These are phyloP conservation scores for Kluyveromyces lactis DNA, from an alignment of 805 yeast genomes.

Conservation along the genomic window DNA sequence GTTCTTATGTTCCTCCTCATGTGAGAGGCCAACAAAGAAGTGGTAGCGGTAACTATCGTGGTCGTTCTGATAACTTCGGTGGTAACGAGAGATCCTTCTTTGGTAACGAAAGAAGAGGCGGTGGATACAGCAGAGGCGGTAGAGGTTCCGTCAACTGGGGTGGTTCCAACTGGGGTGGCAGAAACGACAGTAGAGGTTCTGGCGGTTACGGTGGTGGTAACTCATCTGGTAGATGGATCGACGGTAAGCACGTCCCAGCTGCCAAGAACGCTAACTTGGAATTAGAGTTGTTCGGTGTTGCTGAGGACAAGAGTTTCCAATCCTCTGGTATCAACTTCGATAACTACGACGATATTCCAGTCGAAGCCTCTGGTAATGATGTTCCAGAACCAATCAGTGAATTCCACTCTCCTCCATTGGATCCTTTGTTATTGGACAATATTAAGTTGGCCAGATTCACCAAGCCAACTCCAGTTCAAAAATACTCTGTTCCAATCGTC, in stretches of 20 bases:
- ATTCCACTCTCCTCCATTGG: conserved; percentile 90
- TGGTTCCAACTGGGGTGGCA: conserved; percentile 31
- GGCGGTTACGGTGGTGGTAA: conserved; percentile 28
- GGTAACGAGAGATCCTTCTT: conserved; percentile 24
- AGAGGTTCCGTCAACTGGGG: conserved; percentile 32
- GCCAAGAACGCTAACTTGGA: conserved; percentile 62
- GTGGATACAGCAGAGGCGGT: conserved; percentile 26
- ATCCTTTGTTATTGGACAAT: conserved; percentile 75
- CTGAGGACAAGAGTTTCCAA: conserved; percentile 56
- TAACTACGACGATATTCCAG: conserved; percentile 97
- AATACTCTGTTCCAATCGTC: conserved; percentile 87
- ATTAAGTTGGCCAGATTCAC: conserved; percentile 82
- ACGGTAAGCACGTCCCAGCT: conserved; percentile 85
- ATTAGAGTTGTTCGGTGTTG: conserved; percentile 77
- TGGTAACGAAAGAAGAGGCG: conserved; percentile 29
- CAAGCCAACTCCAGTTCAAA: conserved; percentile 94
- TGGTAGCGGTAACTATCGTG: conserved; percentile 5
- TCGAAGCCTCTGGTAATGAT: conserved; percentile 90
- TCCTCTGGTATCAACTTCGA: conserved; percentile 98
- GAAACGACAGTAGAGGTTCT: conserved; percentile 20
- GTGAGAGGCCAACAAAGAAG: conserved; percentile 28
- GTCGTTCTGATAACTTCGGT: conserved; percentile 2
- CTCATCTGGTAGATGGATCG: conserved; percentile 74
- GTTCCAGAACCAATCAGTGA: conserved; percentile 89
- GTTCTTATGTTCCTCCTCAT: conserved; percentile 43